phyloP scores from a whole-genome alignment of 768 basidiomycete genomes.

The Lentinula sp. region DNA sequence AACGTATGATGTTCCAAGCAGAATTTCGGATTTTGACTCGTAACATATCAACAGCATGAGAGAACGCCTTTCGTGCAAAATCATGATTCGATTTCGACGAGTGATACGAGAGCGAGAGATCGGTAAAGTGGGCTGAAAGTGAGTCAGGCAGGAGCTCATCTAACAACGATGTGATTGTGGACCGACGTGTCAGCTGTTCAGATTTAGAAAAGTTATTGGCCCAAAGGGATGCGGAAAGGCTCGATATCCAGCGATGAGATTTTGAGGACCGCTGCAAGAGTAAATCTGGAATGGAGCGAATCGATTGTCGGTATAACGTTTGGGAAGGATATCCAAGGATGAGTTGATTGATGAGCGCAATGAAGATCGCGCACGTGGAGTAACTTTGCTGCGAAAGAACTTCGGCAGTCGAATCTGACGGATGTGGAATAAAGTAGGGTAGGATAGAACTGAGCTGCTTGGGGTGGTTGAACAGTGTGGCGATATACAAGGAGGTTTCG shows the following conservation, averaged over 20 bases:
- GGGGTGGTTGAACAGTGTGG: constrained; percentile 55
- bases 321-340: constrained; percentile 61
- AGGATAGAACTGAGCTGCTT: constrained; percentile 59
- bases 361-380: constrained; percentile 28
- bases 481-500: constrained; percentile 65
- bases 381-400: constrained; percentile 10
- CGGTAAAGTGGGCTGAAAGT: constrained; percentile 2
- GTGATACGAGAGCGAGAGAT: background rate
- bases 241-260: constrained; percentile 43
- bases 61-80: constrained; percentile 36
- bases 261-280: constrained; percentile 31
- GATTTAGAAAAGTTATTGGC: constrained; percentile 49
- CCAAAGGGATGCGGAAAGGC: constrained; percentile 47
- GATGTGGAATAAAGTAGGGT: constrained; percentile 47
- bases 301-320: constrained; percentile 41
- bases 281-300: constrained; percentile 31
- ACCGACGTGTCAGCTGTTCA: constrained; percentile 33
- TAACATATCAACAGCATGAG: constrained; percentile 37
- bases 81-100: constrained; percentile 3
- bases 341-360: constrained; percentile 56
- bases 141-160: constrained; percentile 10
- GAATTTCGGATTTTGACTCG: constrained; percentile 44
- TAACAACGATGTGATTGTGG: constrained; percentile 16
- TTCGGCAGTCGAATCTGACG: constrained; percentile 29
- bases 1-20: constrained; percentile 56